These are phyloP conservation scores for Rhodotorula babjevae DNA, from an alignment of 768 basidiomycete species.

Conservation along the genomic window DNA sequence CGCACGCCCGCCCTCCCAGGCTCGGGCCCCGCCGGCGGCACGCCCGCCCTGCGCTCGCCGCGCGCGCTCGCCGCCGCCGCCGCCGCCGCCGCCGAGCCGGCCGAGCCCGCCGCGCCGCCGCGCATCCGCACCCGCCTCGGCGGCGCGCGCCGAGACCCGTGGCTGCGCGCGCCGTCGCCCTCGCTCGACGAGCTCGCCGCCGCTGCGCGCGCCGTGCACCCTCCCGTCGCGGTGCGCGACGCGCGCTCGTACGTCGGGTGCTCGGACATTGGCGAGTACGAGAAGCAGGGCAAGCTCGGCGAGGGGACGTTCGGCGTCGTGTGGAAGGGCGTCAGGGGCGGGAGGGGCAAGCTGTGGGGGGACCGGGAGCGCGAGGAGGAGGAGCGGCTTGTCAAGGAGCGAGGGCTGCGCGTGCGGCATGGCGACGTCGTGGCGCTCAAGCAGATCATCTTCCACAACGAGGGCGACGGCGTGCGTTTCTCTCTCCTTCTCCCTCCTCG, in stretches of 20 bases:
- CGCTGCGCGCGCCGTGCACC: slow-evolving; percentile 1
- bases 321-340: slow-evolving; percentile 27
- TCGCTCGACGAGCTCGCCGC: not conserved
- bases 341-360: too few species aligned
- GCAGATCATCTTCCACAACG: slow-evolving; percentile 91
- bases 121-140: slow-evolving; percentile 9
- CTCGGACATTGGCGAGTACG: slow-evolving; percentile 64
- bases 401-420: slow-evolving; percentile 22
- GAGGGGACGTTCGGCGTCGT: slow-evolving; percentile 95
- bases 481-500: not conserved
- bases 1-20: not conserved
- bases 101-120: not conserved
- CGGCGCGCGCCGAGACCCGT: not conserved
- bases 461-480: slow-evolving; percentile 75
- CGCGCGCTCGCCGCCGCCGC: not conserved
- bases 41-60: not conserved
- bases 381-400: slow-evolving; percentile 2
- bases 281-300: slow-evolving; percentile 77
- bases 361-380: slow-evolving; percentile 5
- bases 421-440: slow-evolving; percentile 75
- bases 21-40: too few species aligned
- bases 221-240: not conserved
- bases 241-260: slow-evolving; percentile 43
- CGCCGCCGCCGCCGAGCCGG: not conserved
- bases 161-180: not conserved